Conservation (phyloP, 495 filamentous ascomycete genomes). For the Sporormia fimetaria region DNA sequence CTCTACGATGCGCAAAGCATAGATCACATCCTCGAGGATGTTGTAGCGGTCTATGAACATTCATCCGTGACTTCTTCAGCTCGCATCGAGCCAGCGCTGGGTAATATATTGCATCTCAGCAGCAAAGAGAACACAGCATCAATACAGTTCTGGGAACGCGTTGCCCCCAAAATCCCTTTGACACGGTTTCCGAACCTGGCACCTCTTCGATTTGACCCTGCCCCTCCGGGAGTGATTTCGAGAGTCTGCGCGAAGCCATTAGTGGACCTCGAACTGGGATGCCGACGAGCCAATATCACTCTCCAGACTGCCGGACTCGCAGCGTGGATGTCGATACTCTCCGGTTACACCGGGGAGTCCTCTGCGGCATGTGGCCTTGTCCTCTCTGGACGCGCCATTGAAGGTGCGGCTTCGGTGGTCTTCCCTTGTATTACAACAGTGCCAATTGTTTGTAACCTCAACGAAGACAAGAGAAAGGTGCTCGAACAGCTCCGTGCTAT, state of each 20-base stretch:
- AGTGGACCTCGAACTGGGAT: constrained; percentile 41
- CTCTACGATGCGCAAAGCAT: constrained; percentile 70
- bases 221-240: constrained; percentile 33
- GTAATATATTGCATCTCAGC: constrained; percentile 40
- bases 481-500: constrained; percentile 46
- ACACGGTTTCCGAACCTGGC: constrained; percentile 60
- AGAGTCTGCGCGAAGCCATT: constrained; percentile 33
- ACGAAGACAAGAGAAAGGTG: constrained; percentile 42
- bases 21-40: constrained; percentile 44
- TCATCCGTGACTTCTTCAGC: constrained; percentile 13
- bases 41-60: constrained; percentile 36
- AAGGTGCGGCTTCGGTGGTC: constrained; percentile 40
- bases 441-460: constrained; percentile 46
- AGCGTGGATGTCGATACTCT: constrained; percentile 60
- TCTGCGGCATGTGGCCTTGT: constrained; percentile 58
- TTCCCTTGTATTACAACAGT: constrained; percentile 69
- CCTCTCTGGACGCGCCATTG: constrained; percentile 54
- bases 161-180: constrained; percentile 41
- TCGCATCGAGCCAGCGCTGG: constrained; percentile 29
- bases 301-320: constrained; percentile 60
- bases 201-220: constrained; percentile 40
- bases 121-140: constrained; percentile 29
- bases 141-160: constrained; percentile 49
- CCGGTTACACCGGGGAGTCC: constrained; percentile 58
- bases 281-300: constrained; percentile 46